These are phyloP conservation scores for Ceratocystis albifundus DNA, from an alignment of 2,329 filamentous ascomycete species.

Conservation along the genomic window DNA sequence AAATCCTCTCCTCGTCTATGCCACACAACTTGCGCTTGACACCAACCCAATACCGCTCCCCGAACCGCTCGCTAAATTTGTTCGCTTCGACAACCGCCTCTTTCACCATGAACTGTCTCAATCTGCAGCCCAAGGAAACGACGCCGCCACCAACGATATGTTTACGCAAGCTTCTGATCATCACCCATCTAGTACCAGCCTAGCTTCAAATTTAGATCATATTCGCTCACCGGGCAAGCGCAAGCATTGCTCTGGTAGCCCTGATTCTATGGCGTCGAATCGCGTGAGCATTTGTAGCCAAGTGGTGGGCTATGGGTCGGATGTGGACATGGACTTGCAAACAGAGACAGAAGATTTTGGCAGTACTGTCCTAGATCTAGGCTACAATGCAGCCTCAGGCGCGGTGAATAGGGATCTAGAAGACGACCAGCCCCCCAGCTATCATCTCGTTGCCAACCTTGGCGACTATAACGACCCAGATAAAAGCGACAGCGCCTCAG, in stretches of 20 bases:
- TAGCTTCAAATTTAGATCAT: not conserved
- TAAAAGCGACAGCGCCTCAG: not conserved
- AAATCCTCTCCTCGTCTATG: constrained; percentile 42
- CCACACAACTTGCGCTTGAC: constrained; percentile 39
- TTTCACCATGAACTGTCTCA: constrained; percentile 40
- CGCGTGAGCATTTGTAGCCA: constrained; percentile 26
- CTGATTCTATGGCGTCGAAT: constrained; percentile 36
- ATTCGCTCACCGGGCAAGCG: constrained; percentile 35
- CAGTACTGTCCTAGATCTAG: too few relatives aligned
- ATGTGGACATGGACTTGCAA: not conserved
- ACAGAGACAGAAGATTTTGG: too few relatives aligned
- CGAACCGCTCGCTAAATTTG: constrained; percentile 35
- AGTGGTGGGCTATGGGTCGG: constrained; percentile 11
- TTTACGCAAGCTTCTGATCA: not conserved
- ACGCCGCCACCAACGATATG: not conserved
- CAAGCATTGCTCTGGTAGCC: constrained; percentile 37
- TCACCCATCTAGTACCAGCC: not conserved
- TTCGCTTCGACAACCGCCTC: constrained; percentile 40
- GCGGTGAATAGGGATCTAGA: not conserved
- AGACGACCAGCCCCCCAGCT: not conserved
- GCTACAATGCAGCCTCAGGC: too few relatives aligned
- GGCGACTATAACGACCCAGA: not conserved
- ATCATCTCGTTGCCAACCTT: not conserved
- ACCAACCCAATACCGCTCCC: constrained; percentile 32
- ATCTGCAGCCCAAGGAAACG: not conserved